phyloP scores from a whole-genome alignment of 2,329 filamentous ascomycete genomes.

The Phoma sp. region DNA sequence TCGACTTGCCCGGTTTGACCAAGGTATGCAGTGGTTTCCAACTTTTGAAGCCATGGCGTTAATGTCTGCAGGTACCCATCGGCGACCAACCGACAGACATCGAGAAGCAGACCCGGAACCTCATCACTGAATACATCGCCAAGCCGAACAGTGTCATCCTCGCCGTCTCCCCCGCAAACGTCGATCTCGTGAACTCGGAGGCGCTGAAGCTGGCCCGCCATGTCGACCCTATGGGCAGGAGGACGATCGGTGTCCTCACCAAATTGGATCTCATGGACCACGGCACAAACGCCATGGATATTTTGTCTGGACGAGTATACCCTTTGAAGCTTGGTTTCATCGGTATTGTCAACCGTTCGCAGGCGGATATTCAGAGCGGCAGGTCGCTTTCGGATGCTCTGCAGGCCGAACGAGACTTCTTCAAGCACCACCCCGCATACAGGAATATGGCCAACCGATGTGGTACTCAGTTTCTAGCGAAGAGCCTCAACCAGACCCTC shows the following conservation, averaged over 20 bases:
- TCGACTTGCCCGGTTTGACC: slow-evolving; percentile 93
- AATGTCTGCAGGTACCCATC: slow-evolving; percentile 77
- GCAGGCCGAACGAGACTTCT: slow-evolving; percentile 90
- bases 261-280: slow-evolving; percentile 99
- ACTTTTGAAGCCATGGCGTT: slow-evolving; percentile 26
- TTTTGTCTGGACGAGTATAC: slow-evolving; percentile 95
- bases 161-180: slow-evolving; percentile 95
- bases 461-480: slow-evolving; percentile 92
- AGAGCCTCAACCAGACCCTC: slow-evolving; percentile 91
- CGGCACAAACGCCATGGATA: slow-evolving; percentile 96
- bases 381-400: slow-evolving; percentile 94
- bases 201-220: slow-evolving; percentile 95
- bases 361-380: slow-evolving; percentile 96
- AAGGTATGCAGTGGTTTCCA: slow-evolving; percentile 67
- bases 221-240: slow-evolving; percentile 91
- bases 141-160: slow-evolving; percentile 99
- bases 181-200: slow-evolving; percentile 98
- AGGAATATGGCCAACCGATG: slow-evolving; percentile 93
- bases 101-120: slow-evolving; percentile 95
- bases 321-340: slow-evolving; percentile 97
- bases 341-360: slow-evolving; percentile 95
- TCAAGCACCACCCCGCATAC: slow-evolving; percentile 96
- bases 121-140: slow-evolving; percentile 97
- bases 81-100: slow-evolving; percentile 97
- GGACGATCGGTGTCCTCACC: slow-evolving; percentile 95